Evolutionary conservation across 1,139 yeast genomes (phyloP).

Genomic region (Yamadazyma sp.): DNA sequence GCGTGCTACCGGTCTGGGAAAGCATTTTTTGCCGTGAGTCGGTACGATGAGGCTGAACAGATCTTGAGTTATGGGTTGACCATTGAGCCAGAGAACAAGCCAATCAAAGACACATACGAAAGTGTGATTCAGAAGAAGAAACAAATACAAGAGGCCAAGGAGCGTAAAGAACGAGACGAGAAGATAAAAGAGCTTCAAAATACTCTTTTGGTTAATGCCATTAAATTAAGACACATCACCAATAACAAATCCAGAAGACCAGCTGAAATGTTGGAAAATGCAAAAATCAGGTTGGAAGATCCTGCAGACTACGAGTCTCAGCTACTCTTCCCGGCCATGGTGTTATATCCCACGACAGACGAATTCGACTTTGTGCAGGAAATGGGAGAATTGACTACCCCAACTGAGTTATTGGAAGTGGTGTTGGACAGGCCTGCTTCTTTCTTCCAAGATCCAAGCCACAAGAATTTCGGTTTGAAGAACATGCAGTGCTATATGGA

Average conservation of each 20-base stretch:
- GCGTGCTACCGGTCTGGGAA: slow-evolving; percentile 84
- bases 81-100: slow-evolving; percentile 57
- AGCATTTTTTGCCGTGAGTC: slow-evolving; percentile 70
- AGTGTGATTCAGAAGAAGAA: slow-evolving; percentile 42
- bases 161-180: slow-evolving; percentile 32
- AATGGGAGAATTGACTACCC: slow-evolving; percentile 67
- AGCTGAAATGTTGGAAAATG: slow-evolving; percentile 46
- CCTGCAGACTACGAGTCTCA: slow-evolving; percentile 75
- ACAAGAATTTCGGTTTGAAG: slow-evolving; percentile 55
- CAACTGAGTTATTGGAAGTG: slow-evolving; percentile 54
- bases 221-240: slow-evolving; percentile 53
- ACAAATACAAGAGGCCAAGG: slow-evolving; percentile 30
- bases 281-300: slow-evolving; percentile 61
- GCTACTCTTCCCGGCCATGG: slow-evolving; percentile 73
- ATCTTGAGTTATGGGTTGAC: slow-evolving; percentile 64
- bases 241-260: slow-evolving; percentile 52
- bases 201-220: slow-evolving; percentile 49
- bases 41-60: slow-evolving; percentile 69
- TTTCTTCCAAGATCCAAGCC: slow-evolving; percentile 70
- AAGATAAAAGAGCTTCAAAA: slow-evolving; percentile 30
- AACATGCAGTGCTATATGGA: slow-evolving; percentile 77
- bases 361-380: slow-evolving; percentile 82
- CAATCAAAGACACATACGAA: slow-evolving; percentile 45
- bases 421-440: slow-evolving; percentile 64
- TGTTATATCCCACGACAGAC: slow-evolving; percentile 80